Conservation (phyloP, 148 eudicot genomes). For the Tetragonia tetragonoides region DNA sequence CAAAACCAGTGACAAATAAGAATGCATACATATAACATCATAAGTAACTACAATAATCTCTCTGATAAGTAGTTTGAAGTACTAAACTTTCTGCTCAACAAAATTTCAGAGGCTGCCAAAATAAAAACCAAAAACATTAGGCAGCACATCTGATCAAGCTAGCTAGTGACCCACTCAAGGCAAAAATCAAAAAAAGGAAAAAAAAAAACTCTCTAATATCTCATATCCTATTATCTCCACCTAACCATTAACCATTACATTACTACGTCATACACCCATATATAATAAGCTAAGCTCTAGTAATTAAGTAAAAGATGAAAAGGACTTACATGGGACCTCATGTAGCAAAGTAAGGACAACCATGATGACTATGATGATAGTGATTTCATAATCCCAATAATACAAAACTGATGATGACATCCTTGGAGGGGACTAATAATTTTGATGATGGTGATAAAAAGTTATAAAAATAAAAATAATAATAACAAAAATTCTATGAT, state of each 20-base stretch:
- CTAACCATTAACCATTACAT: slow-evolving; percentile 18
- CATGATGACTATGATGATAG: slow-evolving; percentile 32
- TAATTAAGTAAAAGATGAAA: slow-evolving; percentile 15
- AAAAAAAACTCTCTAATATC: not conserved
- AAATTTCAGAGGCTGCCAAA: slow-evolving; percentile 28
- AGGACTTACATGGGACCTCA: slow-evolving; percentile 33
- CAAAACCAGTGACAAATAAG: not conserved
- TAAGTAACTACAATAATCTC: not conserved
- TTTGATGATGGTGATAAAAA: not conserved
- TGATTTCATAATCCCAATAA: slow-evolving; percentile 27
- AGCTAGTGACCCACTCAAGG: not conserved
- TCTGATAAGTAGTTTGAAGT: not conserved
- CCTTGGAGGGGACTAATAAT: slow-evolving; percentile 12
- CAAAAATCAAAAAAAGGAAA: not conserved
- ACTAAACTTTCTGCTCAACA: slow-evolving; percentile 1
- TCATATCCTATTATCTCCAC: slow-evolving; percentile 16
- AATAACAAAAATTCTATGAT: too few species aligned
- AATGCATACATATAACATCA: not conserved
- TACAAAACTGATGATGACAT: slow-evolving; percentile 34
- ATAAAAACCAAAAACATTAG: slow-evolving; percentile 5
- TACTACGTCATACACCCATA: slow-evolving; percentile 4
- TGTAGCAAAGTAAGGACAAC: slow-evolving; percentile 24
- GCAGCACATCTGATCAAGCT: slow-evolving; percentile 11
- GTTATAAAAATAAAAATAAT: not conserved
- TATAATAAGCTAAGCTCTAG: slow-evolving; percentile 5